Percentiles rank a stretch among this genome's conserved stretches.
These are phyloP conservation scores for Talaromyces atroroseus DNA, from an alignment of 2,329 filamentous ascomycete species.

Conservation along the genomic window DNA sequence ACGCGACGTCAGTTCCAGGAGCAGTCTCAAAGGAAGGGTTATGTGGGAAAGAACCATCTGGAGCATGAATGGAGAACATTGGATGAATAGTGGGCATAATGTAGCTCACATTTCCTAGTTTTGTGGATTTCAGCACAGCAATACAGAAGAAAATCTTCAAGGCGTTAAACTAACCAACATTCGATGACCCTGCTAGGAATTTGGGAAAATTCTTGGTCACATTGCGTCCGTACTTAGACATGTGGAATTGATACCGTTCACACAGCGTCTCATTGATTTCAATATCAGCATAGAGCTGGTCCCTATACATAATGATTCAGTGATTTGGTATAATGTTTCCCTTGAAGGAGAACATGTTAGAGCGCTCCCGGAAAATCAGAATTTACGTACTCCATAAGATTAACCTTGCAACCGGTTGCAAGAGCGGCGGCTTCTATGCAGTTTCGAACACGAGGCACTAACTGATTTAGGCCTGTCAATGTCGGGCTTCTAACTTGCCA, in stretches of 20 bases:
- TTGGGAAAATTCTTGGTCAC: constrained; percentile 35
- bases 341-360: too few relatives aligned
- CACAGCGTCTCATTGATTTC: constrained; percentile 44
- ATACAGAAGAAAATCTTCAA: background rate
- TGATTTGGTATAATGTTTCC: background rate
- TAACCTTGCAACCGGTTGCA: constrained; percentile 30
- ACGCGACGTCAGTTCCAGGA: constrained; percentile 39
- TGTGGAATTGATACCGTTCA: constrained; percentile 40
- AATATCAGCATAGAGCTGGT: constrained; percentile 39
- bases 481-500: constrained; percentile 45
- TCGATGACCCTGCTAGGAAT: constrained; percentile 41
- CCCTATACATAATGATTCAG: background rate
- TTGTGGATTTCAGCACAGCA: background rate
- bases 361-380: constrained; percentile 7
- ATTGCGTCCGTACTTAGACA: constrained; percentile 26
- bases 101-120: constrained; percentile 46
- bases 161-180: constrained; percentile 33
- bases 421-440: constrained; percentile 34
- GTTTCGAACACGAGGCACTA: constrained; percentile 25
- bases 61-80: constrained; percentile 42
- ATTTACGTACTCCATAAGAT: constrained; percentile 23
- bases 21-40: constrained; percentile 41
- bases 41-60: constrained; percentile 32
- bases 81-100: constrained; percentile 46
- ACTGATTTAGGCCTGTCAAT: constrained; percentile 32